phyloP scores from a whole-genome alignment of 2,329 filamentous ascomycete species.

The Ciborinia camelliae region DNA sequence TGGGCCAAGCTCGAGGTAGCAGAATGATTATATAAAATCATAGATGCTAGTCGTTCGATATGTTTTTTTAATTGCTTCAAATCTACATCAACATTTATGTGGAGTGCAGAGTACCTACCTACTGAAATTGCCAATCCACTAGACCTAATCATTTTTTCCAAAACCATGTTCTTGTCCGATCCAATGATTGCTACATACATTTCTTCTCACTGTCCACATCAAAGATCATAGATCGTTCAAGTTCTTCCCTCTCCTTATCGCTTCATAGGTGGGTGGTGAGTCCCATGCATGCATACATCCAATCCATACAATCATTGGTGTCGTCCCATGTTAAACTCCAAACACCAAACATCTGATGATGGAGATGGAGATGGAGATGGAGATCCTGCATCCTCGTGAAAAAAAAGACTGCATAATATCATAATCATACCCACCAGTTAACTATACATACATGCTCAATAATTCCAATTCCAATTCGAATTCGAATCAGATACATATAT shows the following conservation, averaged over 20 bases:
- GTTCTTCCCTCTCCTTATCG: neutral
- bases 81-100: neutral
- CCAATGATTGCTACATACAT: neutral
- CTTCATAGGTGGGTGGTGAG: neutral
- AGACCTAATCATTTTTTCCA: neutral
- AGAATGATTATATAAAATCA: neutral
- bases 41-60: neutral
- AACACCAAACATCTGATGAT: neutral
- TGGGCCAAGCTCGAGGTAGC: conserved; percentile 1
- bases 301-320: neutral
- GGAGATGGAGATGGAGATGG: no score
- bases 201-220: neutral
- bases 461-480: no score
- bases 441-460: no score
- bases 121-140: neutral
- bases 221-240: neutral
- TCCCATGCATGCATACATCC: no score
- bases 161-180: neutral
- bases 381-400: neutral
- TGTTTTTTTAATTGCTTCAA: neutral
- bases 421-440: neutral
- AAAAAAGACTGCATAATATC: neutral
- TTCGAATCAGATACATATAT: neutral
- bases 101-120: neutral
- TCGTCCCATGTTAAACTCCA: neutral